Percentiles rank a stretch among this genome's conserved stretches.
Evolutionary conservation across 257 asterid genomes (phyloP).

Genomic region (Gentiana macrophylla): DNA sequence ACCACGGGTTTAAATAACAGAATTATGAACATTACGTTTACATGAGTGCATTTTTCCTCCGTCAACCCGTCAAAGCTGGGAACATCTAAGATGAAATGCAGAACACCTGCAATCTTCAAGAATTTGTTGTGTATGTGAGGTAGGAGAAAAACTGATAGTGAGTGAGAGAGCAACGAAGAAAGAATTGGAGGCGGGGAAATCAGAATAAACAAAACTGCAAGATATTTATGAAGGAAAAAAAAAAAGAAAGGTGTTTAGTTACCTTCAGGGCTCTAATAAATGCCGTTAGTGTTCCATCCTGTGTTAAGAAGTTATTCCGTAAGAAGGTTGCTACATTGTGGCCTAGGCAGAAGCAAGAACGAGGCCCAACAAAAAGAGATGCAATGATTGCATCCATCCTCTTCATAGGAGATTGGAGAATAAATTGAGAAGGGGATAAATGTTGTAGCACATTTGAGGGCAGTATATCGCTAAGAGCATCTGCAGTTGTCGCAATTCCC

Average conservation of each 20-base stretch:
- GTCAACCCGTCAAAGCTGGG: constrained; percentile 31
- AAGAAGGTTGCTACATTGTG: constrained; percentile 55
- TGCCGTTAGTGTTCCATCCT: constrained; percentile 85
- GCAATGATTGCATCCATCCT: constrained; percentile 76
- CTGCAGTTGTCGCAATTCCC: constrained; percentile 80
- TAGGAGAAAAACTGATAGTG: constrained; percentile 7
- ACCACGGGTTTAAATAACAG: neutral
- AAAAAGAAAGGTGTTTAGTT: constrained; percentile 7
- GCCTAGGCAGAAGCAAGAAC: constrained; percentile 55
- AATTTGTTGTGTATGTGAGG: constrained; percentile 3
- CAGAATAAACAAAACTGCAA: no score
- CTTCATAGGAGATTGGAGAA: constrained; percentile 64
- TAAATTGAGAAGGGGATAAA: constrained; percentile 49
- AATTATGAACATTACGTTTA: constrained; percentile 17
- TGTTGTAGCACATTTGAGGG: constrained; percentile 46
- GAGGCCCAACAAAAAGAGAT: constrained; percentile 54
- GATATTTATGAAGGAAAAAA: no score
- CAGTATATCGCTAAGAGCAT: constrained; percentile 49
- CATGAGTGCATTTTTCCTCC: constrained; percentile 36
- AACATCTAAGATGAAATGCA: constrained; percentile 51
- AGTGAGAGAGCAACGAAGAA: neutral
- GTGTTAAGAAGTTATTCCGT: constrained; percentile 70
- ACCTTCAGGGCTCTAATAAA: constrained; percentile 84
- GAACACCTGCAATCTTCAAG: constrained; percentile 64
- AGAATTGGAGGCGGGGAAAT: no score